phyloP scores from a whole-genome alignment of 1,284 basidiomycete genomes.

The Amylostereum areolatum region DNA sequence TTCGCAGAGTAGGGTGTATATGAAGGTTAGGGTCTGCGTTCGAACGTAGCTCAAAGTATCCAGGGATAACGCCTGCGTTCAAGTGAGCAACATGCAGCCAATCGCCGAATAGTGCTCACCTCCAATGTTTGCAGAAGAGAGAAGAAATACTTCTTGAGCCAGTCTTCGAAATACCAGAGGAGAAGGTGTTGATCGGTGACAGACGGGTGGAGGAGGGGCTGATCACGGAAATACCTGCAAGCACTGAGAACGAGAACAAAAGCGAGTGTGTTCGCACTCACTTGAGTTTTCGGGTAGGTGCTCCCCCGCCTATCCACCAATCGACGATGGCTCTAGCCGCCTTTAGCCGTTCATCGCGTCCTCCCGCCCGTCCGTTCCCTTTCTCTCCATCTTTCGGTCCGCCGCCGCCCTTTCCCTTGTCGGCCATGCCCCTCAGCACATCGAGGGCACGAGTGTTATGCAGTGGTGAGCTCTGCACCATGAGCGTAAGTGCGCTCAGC shows the following conservation, averaged over 20 bases:
- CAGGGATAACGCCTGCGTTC: constrained; percentile 66
- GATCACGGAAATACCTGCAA: constrained; percentile 88
- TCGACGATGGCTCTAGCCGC: constrained; percentile 89
- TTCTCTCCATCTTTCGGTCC: constrained; percentile 6
- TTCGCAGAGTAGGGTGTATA: constrained; percentile 77
- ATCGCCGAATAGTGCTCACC: constrained; percentile 31
- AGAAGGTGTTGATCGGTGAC: constrained; percentile 75
- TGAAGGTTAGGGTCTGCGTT: constrained; percentile 45
- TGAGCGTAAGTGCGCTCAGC: constrained; percentile 86
- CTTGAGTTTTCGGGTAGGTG: constrained; percentile 77
- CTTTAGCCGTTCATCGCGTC: constrained; percentile 84
- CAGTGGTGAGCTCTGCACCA: constrained; percentile 87
- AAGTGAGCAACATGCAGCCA: constrained; percentile 13
- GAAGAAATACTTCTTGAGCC: constrained; percentile 97
- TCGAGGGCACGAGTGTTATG: constrained; percentile 86
- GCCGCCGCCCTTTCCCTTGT: constrained; percentile 73
- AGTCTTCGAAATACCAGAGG: constrained; percentile 93
- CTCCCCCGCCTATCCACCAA: constrained; percentile 95
- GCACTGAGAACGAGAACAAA: neutral
- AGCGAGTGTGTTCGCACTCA: constrained; percentile 31
- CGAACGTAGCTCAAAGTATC: constrained; percentile 89
- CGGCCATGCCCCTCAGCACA: constrained; percentile 71
- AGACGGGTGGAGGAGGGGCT: constrained; percentile 65
- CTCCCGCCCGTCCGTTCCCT: constrained; percentile 4
- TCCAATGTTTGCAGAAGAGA: constrained; percentile 88